A percentile compares a stretch with the other conserved stretches of the same genome.
phyloP scores from a whole-genome alignment of 2,329 filamentous ascomycete species.

The Trichoderma asperellum region DNA sequence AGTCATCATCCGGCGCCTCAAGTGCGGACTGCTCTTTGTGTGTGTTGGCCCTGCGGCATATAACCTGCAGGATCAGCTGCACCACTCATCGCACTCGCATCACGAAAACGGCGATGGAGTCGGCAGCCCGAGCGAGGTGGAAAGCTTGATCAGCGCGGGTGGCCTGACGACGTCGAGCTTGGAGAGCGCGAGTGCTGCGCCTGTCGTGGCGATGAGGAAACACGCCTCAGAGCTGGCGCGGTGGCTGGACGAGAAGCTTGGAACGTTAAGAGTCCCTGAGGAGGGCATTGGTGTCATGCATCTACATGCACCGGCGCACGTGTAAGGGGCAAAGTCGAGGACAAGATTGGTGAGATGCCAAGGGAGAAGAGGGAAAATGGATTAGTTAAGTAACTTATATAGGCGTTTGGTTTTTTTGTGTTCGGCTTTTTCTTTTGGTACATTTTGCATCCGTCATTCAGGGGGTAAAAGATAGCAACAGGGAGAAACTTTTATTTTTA shows the following conservation, averaged over 20 bases:
- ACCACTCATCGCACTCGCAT: conserved; percentile 29
- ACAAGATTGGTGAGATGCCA: no score
- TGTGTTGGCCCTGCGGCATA: conserved; percentile 56
- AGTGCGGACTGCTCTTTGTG: conserved; percentile 65
- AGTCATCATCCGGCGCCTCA: conserved; percentile 61
- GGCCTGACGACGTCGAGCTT: conserved; percentile 50
- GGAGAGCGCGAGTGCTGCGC: conserved; percentile 47
- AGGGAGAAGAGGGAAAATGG: not conserved
- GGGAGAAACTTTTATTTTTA: not conserved
- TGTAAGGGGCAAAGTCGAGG: not conserved
- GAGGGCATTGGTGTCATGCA: conserved; percentile 46
- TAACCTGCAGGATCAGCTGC: conserved; percentile 31
- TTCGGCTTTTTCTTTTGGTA: not conserved
- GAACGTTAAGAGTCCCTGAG: conserved; percentile 56
- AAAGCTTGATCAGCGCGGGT: conserved; percentile 52
- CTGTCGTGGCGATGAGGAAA: conserved; percentile 56
- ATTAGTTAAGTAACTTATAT: not conserved
- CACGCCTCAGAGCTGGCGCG: conserved; percentile 62
- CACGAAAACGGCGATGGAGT: conserved; percentile 42
- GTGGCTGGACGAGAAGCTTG: conserved; percentile 65
- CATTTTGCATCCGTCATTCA: not conserved
- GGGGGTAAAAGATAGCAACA: not conserved
- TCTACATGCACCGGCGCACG: not conserved
- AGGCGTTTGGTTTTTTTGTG: conserved; percentile 8
- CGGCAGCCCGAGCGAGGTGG: conserved; percentile 49